phyloP scores from a whole-genome alignment of 768 basidiomycete genomes.

The Clavaria fumosa region DNA sequence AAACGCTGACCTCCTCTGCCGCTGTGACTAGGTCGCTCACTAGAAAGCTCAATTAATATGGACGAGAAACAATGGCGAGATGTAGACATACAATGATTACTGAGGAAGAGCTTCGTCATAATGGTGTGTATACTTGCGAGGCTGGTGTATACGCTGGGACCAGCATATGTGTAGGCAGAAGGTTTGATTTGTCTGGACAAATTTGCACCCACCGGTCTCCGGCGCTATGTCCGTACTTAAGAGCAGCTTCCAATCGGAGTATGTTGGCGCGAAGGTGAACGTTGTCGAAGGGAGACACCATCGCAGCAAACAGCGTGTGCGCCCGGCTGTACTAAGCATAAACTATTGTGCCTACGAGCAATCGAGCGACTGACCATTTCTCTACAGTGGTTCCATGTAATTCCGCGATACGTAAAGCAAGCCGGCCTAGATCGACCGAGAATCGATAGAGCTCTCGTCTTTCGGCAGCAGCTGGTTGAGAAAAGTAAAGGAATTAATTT shows the following conservation, averaged over 20 bases:
- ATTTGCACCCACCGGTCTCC: slow-evolving; percentile 55
- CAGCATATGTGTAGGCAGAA: no score
- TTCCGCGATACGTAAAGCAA: slow-evolving; percentile 55
- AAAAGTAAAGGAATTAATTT: no score
- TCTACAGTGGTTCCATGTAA: slow-evolving; percentile 45
- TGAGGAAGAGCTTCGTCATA: slow-evolving; percentile 38
- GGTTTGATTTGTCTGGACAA: no score
- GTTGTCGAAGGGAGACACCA: slow-evolving; percentile 56
- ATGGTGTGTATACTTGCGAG: slow-evolving; percentile 43
- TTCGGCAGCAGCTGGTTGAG: slow-evolving; percentile 52
- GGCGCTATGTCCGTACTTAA: slow-evolving; percentile 49
- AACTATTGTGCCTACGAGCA: slow-evolving; percentile 6
- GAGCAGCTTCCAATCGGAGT: slow-evolving; percentile 41
- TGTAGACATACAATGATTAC: slow-evolving; percentile 39
- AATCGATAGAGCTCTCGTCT: slow-evolving; percentile 49
- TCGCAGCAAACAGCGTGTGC: slow-evolving; percentile 40
- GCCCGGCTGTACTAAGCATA: slow-evolving; percentile 30
- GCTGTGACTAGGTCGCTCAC: slow-evolving; percentile 40
- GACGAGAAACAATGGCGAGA: neutral
- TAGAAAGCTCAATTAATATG: slow-evolving; percentile 13
- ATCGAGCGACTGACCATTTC: slow-evolving; percentile 36
- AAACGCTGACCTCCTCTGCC: slow-evolving; percentile 44
- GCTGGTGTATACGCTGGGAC: slow-evolving; percentile 42
- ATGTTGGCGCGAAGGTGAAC: slow-evolving; percentile 49
- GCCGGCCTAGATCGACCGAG: slow-evolving; percentile 48